phyloP scores from a whole-genome alignment of 192 early-diverging fungal species.

The Coemansia furcata region DNA sequence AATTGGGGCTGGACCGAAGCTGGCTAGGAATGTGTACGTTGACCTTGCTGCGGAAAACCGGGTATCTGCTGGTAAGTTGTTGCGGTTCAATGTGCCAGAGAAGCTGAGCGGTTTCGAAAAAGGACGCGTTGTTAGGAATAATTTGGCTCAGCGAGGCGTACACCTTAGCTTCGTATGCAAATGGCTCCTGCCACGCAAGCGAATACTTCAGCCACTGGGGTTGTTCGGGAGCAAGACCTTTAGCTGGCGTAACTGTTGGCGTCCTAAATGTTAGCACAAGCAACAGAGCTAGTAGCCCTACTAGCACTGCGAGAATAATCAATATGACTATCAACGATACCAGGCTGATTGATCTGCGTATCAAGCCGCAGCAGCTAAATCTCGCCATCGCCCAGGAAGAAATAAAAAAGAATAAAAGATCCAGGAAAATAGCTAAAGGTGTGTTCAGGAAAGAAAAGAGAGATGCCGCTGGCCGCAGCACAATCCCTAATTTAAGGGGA shows the following conservation, averaged over 20 bases:
- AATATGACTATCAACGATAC: not conserved
- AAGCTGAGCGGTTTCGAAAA: constrained; percentile 11
- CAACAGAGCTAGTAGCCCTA: not conserved
- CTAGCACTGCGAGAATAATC: not conserved
- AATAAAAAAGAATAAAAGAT: not conserved
- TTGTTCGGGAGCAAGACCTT: not conserved
- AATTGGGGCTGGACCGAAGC: not conserved
- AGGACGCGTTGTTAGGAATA: not conserved
- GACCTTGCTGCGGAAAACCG: not conserved
- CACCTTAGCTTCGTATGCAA: constrained; percentile 13
- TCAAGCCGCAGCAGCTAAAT: not conserved
- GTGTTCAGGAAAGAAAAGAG: not conserved
- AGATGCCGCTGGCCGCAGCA: not conserved
- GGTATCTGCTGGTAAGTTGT: not conserved
- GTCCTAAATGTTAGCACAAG: not conserved
- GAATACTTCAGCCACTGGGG: not conserved
- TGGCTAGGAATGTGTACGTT: constrained; percentile 1
- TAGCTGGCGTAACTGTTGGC: not conserved
- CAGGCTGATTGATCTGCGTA: not conserved
- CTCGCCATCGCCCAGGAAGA: not conserved
- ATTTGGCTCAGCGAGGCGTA: constrained; percentile 1
- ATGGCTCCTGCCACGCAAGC: constrained; percentile 7
- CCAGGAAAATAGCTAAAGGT: not conserved
- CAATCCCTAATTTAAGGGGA: not conserved
- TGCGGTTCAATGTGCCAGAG: constrained; percentile 8